Conservation (phyloP, 73 alveolate genomes). For the Blepharisma stoltei region DNA sequence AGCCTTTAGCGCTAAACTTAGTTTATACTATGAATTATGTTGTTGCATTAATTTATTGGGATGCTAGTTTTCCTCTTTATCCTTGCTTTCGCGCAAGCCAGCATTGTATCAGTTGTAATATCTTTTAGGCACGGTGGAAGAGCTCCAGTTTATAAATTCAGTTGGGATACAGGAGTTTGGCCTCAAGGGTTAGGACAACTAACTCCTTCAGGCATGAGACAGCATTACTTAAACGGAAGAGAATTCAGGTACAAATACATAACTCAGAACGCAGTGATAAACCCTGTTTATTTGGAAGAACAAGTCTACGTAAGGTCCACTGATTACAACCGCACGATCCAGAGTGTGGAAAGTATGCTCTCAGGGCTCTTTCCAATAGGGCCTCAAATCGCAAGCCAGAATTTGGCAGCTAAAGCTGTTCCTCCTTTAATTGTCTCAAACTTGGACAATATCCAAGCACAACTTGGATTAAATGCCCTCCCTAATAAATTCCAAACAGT, state of each 20-base stretch:
- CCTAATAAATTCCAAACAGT: conserved; percentile 1
- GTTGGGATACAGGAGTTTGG: conserved; percentile 11
- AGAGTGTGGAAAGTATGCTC: not conserved
- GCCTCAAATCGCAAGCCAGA: not conserved
- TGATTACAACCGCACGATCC: conserved; percentile 5
- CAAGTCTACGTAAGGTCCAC: conserved; percentile 10
- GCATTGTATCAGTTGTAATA: not conserved
- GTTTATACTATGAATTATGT: no score
- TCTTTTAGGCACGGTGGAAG: conserved; percentile 29
- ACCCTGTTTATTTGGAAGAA: not conserved
- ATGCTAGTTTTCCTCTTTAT: not conserved
- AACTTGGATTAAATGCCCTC: conserved; percentile 19
- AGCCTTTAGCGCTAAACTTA: no score
- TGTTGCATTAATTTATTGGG: no score
- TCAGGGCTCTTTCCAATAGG: conserved; percentile 24
- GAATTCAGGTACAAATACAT: conserved; percentile 21
- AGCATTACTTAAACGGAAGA: conserved; percentile 23
- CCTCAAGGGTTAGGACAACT: conserved; percentile 22
- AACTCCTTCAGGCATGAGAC: conserved; percentile 27
- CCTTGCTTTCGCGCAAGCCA: not conserved
- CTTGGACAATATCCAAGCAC: not conserved
- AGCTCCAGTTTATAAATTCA: not conserved
- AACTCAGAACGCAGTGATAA: not conserved
- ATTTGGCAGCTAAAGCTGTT: conserved; percentile 3
- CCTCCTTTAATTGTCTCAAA: conserved; percentile 19